Base-by-base conservation (phyloP, 1,284 basidiomycete species). In the Neonothopanus nambi region DNA sequence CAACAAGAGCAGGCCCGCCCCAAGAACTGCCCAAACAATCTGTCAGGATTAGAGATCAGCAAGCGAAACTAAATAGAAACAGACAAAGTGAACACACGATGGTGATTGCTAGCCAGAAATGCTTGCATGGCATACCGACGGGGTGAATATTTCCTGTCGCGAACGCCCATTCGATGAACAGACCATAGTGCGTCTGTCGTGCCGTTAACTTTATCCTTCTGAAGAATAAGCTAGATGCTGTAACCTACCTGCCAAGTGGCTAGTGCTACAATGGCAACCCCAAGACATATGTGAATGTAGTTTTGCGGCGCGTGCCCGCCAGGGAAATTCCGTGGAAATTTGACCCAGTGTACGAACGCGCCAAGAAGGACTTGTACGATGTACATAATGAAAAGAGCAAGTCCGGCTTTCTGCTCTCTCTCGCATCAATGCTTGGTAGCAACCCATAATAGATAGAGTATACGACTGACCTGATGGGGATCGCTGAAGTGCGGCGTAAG, bases 351-450 rank as follows among this genome's bases (percentile, higher is more conserved):
- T 21, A 74, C 69, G 52, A 76, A 62, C 8, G 62, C 39, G 4
- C 79, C 79, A 3, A 80, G 64, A 13, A 65, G 26, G 42, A 71
- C 56, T 63, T 82, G 79, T 17, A 72, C 9, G 28, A 75, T 38
- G 59, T 77, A 70, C 47, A 81, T 60, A 46, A 76, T 63, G 51
- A 80, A 68, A 20, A 81, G 65, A 7, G 71, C 68, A 11, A 74
- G 65, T 33, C 79, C 79, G 21, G 67, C 57, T 68, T 67, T 68
- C 72, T 76, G 52, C 63, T 55, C 17, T 6, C n/a, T n/a, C n/a
- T n/a, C n/a, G n/a, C n/a, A n/a, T n/a, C n/a, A n/a, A n/a, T n/a
- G n/a, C n/a, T n/a, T n/a, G n/a, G n/a, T n/a, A n/a, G n/a, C n/a
- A n/a, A n/a, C n/a, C n/a, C n/a, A n/a, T n/a, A n/a, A n/a, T n/a